phyloP scores from a whole-genome alignment of 495 filamentous ascomycete genomes.

The Penicillium tannophilum region DNA sequence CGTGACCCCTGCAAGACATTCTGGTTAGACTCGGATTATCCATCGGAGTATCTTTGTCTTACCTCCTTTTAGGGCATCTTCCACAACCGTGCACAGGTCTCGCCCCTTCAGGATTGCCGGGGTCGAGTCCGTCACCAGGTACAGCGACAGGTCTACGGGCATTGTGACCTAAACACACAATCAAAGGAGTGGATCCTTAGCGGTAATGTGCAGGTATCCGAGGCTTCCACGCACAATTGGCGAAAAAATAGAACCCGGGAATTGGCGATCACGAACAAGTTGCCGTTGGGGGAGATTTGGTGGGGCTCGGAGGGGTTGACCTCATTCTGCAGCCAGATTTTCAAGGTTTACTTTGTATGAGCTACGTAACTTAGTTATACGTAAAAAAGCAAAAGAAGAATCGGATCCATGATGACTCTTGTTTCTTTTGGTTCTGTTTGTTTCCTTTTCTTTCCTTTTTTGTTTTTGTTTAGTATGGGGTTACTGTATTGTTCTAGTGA shows the following conservation, averaged over 20 bases:
- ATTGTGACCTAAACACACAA: constrained; percentile 22
- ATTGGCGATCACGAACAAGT: constrained; percentile 14
- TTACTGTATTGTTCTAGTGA: not conserved
- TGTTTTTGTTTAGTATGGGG: not conserved
- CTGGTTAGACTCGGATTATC: constrained; percentile 6
- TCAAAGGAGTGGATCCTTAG: not conserved
- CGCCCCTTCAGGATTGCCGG: constrained; percentile 70
- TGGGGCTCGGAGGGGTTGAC: constrained; percentile 23
- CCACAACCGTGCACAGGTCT: constrained; percentile 73
- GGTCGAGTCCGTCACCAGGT: constrained; percentile 92
- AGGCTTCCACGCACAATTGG: constrained; percentile 12
- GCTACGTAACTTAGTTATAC: too few species aligned
- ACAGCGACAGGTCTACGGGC: constrained; percentile 65
- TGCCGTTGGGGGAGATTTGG: constrained; percentile 21
- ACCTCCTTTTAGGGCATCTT: constrained; percentile 75
- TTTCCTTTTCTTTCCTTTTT: not conserved
- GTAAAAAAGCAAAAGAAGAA: not conserved
- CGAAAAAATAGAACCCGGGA: not conserved
- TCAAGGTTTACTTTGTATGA: not conserved
- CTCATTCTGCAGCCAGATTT: constrained; percentile 15
- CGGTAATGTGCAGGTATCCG: not conserved
- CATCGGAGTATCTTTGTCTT: constrained; percentile 9
- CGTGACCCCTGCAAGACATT: constrained; percentile 61
- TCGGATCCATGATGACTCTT: not conserved
- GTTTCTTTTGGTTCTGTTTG: not conserved